Percentiles rank a stretch among this genome's conserved stretches.
Evolutionary conservation across 805 yeast species (phyloP).

Genomic region (Metschnikowia arizonensis): DNA sequence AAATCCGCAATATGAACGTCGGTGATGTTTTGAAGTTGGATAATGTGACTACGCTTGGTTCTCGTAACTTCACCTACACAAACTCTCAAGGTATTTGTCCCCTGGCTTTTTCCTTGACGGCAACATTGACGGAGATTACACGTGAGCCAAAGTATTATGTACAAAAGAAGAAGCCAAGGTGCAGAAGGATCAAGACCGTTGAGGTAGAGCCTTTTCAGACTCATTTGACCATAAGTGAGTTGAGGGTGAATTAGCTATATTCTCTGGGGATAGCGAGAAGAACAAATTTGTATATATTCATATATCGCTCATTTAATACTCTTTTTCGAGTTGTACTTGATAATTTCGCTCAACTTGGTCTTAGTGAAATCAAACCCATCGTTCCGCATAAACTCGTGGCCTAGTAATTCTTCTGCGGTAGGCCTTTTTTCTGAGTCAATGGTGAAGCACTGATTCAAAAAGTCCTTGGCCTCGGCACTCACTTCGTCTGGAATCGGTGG

Average conservation of each 20-base stretch:
- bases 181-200: slow-evolving; percentile 71
- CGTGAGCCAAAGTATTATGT: slow-evolving; percentile 65
- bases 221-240: slow-evolving; percentile 69
- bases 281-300: no score
- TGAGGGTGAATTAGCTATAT: slow-evolving; percentile 30
- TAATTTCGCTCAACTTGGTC: slow-evolving; percentile 54
- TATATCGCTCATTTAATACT: slow-evolving; percentile 1
- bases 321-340: slow-evolving; percentile 26
- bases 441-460: slow-evolving; percentile 70
- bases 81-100: slow-evolving; percentile 40
- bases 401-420: slow-evolving; percentile 65
- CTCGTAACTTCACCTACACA: slow-evolving; percentile 68
- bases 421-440: slow-evolving; percentile 82
- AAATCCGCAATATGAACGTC: slow-evolving; percentile 67
- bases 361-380: slow-evolving; percentile 45
- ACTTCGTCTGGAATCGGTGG: slow-evolving; percentile 97
- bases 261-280: no score
- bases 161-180: slow-evolving; percentile 61
- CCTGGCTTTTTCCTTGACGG: slow-evolving; percentile 62
- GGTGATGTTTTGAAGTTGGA: slow-evolving; percentile 78
- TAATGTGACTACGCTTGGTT: slow-evolving; percentile 78
- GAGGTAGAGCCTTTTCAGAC: slow-evolving; percentile 77
- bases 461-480: slow-evolving; percentile 60
- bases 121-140: slow-evolving; percentile 82
- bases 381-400: slow-evolving; percentile 49